Evolutionary conservation across 257 asterid genomes (phyloP).

Genomic region (Hygrophila difformis): DNA sequence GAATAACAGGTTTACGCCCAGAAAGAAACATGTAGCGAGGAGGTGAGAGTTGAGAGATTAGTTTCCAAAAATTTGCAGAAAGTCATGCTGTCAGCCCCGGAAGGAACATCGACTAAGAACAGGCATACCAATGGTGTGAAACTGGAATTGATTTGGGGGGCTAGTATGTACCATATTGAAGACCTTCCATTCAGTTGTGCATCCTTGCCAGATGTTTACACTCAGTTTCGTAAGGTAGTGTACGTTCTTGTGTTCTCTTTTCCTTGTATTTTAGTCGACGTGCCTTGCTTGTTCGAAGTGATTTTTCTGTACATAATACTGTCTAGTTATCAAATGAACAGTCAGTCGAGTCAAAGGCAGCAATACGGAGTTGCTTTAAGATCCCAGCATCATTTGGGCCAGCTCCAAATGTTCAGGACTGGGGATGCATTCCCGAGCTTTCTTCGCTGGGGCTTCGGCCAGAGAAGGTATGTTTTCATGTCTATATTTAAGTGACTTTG

Average conservation of each 20-base stretch:
- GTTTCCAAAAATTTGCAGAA: slow-evolving; percentile 42
- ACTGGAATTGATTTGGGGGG: slow-evolving; percentile 72
- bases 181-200: slow-evolving; percentile 68
- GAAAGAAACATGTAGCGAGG: slow-evolving; percentile 97
- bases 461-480: slow-evolving; percentile 43
- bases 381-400: slow-evolving; percentile 74
- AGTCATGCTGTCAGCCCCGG: slow-evolving; percentile 16
- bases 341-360: slow-evolving; percentile 74
- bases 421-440: slow-evolving; percentile 78
- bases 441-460: slow-evolving; percentile 50
- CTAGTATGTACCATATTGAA: slow-evolving; percentile 78
- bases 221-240: slow-evolving; percentile 98
- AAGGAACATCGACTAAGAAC: slow-evolving; percentile 21
- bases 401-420: slow-evolving; percentile 51
- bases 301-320: slow-evolving; percentile 7
- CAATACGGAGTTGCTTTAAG: slow-evolving; percentile 52
- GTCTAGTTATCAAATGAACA: slow-evolving; percentile 29
- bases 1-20: slow-evolving; percentile 75
- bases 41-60: slow-evolving; percentile 58
- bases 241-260: background rate
- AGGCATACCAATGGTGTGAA: slow-evolving; percentile 23
- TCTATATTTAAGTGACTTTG: slow-evolving; percentile 6
- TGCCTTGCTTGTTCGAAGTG: slow-evolving; percentile 9
- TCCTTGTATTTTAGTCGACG: background rate
- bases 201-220: slow-evolving; percentile 72